Evolutionary conservation across 108 stramenopile genomes (phyloP).

Genomic region (Skeletonema menzelii): DNA sequence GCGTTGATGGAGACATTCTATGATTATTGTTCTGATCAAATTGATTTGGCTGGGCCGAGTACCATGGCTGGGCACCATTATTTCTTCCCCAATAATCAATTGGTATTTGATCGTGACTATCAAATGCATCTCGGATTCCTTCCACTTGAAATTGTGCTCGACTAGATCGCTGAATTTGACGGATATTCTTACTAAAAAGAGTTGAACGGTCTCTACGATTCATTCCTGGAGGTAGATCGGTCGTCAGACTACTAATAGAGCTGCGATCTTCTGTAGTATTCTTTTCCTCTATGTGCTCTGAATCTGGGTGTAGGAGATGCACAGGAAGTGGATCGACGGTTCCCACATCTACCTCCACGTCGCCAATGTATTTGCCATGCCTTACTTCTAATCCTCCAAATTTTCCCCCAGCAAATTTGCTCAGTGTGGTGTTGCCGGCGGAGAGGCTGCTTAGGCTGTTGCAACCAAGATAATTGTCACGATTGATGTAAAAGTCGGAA

Average conservation of each 20-base stretch:
- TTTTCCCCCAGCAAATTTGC: no score
- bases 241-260: not conserved
- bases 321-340: no score
- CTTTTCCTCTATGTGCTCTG: not conserved
- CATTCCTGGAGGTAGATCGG: not conserved
- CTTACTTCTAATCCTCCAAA: no score
- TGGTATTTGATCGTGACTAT: not conserved
- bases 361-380: no score
- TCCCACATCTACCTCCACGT: no score
- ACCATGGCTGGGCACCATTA: not conserved
- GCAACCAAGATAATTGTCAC: no score
- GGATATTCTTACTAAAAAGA: not conserved
- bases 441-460: no score
- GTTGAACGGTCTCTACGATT: not conserved
- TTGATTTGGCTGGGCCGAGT: not conserved
- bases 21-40: not conserved
- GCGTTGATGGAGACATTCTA: not conserved
- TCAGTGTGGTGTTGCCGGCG: no score
- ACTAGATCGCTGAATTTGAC: not conserved
- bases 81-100: not conserved
- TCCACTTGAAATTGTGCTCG: not conserved
- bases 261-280: not conserved
- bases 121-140: not conserved
- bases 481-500: no score
- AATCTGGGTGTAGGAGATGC: no score